Evolutionary conservation across 257 asterid species (phyloP), one percentile per base, ranked within the genome.

Genomic region (Voacanga thouarsii): DNA sequence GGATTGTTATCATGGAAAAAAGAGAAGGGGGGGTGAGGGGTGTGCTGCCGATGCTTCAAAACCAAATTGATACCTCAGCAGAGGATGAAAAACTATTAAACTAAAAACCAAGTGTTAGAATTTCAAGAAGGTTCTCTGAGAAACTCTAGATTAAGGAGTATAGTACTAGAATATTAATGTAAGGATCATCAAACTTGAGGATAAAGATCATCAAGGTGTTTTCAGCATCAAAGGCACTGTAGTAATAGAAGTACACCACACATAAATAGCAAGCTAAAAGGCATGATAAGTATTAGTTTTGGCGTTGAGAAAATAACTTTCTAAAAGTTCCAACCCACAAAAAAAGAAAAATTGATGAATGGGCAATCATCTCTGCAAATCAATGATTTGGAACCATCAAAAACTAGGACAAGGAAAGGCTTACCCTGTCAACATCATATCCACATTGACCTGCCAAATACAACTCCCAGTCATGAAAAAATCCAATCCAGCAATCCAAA

Each of bases 391-490:
- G 37, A 33, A 33, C 2, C n/a, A 18, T 60, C 66, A 55, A 77
- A 45, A 30, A 67, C 70, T 76, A 74, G 57, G 61, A 78, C 47
- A 77, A 64, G 61, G 65, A 50, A 77, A 39, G 60, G 59, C 79
- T 86, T 85, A 90, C 99, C 94, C 89, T 93, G 81, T 95, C 90
- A 55, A 91, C 88, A 85, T 88, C 88, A 81, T 89, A 85, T 74
- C 91, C 94, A 75, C 98, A 92, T 84, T 94, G 94, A 87, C 96
- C 99, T 93, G 97, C 78, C 87, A 85, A 82, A 85, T 81, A 78
- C 43, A 63, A 77, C n/a, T 78, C 71, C 64, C 74, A 72, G 75
- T 82, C 82, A 86, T 69, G 15, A 74, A 78, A 75, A 30, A 65
- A 47, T 76, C 80, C 28, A 73, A 50, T 76, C 44, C 23, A 64